A percentile compares a stretch with the other conserved stretches of the same genome.
Conservation (phyloP, 2,329 filamentous ascomycete genomes). For the Fusarium foetens region DNA sequence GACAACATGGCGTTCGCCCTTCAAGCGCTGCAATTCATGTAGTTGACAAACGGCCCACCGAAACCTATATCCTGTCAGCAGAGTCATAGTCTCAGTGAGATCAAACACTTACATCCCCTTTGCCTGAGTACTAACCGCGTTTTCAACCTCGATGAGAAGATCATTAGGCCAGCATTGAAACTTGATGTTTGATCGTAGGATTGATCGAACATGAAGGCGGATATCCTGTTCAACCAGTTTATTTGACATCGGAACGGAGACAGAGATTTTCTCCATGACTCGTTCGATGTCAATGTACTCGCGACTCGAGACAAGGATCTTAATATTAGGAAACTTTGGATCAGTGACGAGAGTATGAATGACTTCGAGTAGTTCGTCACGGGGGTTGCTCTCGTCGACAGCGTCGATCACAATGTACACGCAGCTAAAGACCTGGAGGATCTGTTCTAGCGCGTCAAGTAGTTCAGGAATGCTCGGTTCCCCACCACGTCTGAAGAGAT, state of each 20-base stretch:
- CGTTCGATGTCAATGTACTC: not conserved
- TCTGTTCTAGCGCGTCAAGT: rapidly evolving
- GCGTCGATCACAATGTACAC: not conserved
- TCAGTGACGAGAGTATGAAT: rapidly evolving
- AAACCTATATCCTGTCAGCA: not conserved
- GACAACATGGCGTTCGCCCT: rapidly evolving
- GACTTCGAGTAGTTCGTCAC: rapidly evolving
- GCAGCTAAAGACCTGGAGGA: rapidly evolving
- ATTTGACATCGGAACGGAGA: not conserved
- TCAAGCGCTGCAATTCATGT: not conserved
- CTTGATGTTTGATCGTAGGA: rapidly evolving
- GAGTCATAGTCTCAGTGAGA: rapidly evolving
- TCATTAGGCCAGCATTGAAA: not conserved
- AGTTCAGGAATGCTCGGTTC: not conserved
- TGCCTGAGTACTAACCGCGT: rapidly evolving
- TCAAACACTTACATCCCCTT: not conserved
- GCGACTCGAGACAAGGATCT: not conserved
- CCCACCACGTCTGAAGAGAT: rapidly evolving
- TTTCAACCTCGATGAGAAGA: not conserved
- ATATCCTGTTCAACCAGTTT: not conserved
- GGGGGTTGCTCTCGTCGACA: rapidly evolving
- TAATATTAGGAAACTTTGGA: rapidly evolving
- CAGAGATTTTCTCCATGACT: rapidly evolving
- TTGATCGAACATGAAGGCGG: not conserved
- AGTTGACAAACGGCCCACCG: not conserved